Evolutionary conservation across 495 filamentous ascomycete genomes (phyloP).

Genomic region (Aspergillus egyptiacus): DNA sequence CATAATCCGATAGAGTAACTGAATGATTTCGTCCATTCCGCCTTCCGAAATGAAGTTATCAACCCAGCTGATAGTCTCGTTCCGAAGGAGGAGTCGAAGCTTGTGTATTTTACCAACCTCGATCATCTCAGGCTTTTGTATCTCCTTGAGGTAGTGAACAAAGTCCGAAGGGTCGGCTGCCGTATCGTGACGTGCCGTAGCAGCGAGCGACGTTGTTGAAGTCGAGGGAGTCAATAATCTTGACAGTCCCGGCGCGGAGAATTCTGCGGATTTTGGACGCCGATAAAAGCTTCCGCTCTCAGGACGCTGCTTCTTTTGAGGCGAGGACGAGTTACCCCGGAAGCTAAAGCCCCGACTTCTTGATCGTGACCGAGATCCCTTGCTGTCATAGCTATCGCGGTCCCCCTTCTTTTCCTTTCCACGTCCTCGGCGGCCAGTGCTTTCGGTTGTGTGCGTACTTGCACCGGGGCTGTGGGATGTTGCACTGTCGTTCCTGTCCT

Average conservation of each 20-base stretch:
- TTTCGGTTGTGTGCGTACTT: slow-evolving; percentile 22
- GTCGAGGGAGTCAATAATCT: slow-evolving; percentile 40
- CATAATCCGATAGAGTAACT: slow-evolving; percentile 81
- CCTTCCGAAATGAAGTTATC: slow-evolving; percentile 82
- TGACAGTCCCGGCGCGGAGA: slow-evolving; percentile 41
- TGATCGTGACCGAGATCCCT: slow-evolving; percentile 54
- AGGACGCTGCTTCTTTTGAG: slow-evolving; percentile 50
- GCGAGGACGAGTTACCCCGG: slow-evolving; percentile 48
- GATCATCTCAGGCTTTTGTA: slow-evolving; percentile 69
- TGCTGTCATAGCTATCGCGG: slow-evolving; percentile 37
- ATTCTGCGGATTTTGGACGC: slow-evolving; percentile 40
- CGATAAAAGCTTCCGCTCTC: slow-evolving; percentile 36
- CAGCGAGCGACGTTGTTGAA: slow-evolving; percentile 39
- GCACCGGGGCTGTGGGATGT: slow-evolving; percentile 32
- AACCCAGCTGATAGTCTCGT: slow-evolving; percentile 93
- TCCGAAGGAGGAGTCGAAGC: slow-evolving; percentile 79
- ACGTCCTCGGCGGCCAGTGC: slow-evolving; percentile 40
- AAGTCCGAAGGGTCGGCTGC: slow-evolving; percentile 67
- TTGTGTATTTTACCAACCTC: slow-evolving; percentile 96
- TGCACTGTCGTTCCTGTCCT: slow-evolving; percentile 67
- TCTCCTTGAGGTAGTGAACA: slow-evolving; percentile 70
- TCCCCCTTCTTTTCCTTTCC: slow-evolving; percentile 37
- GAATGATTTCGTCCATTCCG: slow-evolving; percentile 88
- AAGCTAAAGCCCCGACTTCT: slow-evolving; percentile 75
- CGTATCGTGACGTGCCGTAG: slow-evolving; percentile 39